These are phyloP conservation scores for Nepenthes gracilis DNA, from an alignment of 148 eudicot species.

Conservation along the genomic window DNA sequence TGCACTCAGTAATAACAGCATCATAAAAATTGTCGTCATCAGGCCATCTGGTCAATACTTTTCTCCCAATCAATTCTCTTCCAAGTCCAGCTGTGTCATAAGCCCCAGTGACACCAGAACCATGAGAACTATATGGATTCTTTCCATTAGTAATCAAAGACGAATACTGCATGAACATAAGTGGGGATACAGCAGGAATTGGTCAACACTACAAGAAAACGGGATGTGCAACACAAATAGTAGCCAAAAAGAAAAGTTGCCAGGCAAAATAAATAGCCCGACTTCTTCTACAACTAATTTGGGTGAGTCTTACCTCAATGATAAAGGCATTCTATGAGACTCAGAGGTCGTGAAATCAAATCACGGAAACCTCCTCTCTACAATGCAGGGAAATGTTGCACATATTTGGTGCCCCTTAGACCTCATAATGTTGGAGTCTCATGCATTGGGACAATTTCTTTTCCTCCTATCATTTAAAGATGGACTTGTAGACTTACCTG, in stretches of 20 bases:
- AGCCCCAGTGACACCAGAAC: slow-evolving; percentile 22
- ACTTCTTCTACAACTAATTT: too few species aligned
- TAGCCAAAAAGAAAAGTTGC: not conserved
- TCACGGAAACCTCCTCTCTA: too few species aligned
- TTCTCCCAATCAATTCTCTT: slow-evolving; percentile 56
- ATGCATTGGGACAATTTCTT: too few species aligned
- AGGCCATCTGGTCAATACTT: slow-evolving; percentile 90
- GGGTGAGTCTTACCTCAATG: too few species aligned
- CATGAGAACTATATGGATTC: slow-evolving; percentile 29
- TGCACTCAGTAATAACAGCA: slow-evolving; percentile 70
- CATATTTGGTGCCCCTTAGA: too few species aligned
- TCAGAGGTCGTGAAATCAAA: too few species aligned
- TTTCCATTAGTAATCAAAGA: slow-evolving; percentile 14
- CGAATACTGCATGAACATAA: slow-evolving; percentile 20
- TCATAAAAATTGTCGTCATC: slow-evolving; percentile 83
- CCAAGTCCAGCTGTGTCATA: slow-evolving; percentile 39
- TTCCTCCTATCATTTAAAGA: too few species aligned
- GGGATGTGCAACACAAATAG: slow-evolving; percentile 1
- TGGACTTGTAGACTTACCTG: slow-evolving; percentile 6
- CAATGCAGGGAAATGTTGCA: too few species aligned
- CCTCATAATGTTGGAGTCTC: too few species aligned
- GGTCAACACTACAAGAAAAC: slow-evolving; percentile 20
- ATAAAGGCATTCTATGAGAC: too few species aligned
- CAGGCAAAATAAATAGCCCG: too few species aligned
- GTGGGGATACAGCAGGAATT: slow-evolving; percentile 13